Base-by-base conservation (phyloP, 2,329 filamentous ascomycete genomes). In the Seiridium cupressi region DNA sequence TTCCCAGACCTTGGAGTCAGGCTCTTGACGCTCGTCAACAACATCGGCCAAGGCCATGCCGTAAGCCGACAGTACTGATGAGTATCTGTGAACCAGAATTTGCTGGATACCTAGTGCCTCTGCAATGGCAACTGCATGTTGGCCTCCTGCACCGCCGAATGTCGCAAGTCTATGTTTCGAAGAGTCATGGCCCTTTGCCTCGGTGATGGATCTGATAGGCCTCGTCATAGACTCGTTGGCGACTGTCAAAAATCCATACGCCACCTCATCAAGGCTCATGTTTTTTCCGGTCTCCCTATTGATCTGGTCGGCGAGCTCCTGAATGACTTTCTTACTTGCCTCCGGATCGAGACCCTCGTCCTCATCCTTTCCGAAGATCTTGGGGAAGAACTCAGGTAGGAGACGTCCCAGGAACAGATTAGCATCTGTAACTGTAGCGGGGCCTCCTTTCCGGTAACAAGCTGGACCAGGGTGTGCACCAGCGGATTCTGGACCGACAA, bases 1-100 rank as follows among this genome's bases (percentile, higher is more conserved):
- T 11, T 81, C 80, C 85, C 86, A 89, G 5, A 89, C 77, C 13
- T 80, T 78, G 2, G 87, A 87, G 44, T 88, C 84, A 4, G 91
- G 90, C 70, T 93, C 91, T 70, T 97, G 93, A 36, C 89, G 84
- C 76, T 97, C 93, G 64, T 97, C 92, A 0, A 97, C 93, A 0
- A 97, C 93, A 69, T 97, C 93, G 9, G 93, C 93, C 4, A 97
- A 78, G 0, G 93, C 92, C 91, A 97, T 96, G 7, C 93, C 93
- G 66, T 96, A 96, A 0, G 93, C 93, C 1, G 92, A 96, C 0
- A 97, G 81, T 0, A 97, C 91, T 0, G 92, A 96, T 0, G 92
- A 96, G 73, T 96, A 96, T 57, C 90, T 81, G 72, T 96, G 93
- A 2, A 97, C 83, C 8, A 97, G 81, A 40, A 96, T 95, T 71